These are phyloP conservation scores for Cryphonectria parasitica DNA, from an alignment of 2,329 filamentous ascomycete genomes.

Conservation along the genomic window DNA sequence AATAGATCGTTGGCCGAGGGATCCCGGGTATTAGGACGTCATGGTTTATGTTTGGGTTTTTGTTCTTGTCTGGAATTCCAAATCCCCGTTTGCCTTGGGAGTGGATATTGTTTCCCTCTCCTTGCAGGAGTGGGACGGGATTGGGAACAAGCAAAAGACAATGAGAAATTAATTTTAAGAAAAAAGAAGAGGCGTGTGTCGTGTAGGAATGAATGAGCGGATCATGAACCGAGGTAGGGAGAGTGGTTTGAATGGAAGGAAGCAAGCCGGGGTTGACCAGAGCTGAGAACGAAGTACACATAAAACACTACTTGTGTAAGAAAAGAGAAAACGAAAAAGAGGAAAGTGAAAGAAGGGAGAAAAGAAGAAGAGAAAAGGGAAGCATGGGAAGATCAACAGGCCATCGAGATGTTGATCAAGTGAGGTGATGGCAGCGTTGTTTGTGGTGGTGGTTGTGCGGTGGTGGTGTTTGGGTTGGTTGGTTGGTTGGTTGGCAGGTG, in stretches of 20 bases:
- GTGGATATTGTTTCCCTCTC: background rate
- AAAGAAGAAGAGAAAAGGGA: too few species aligned
- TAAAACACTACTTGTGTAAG: background rate
- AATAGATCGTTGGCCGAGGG: conserved; percentile 2
- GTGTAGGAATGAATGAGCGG: background rate
- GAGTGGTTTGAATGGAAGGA: background rate
- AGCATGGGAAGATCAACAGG: conserved; percentile 22
- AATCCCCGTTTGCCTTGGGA: background rate
- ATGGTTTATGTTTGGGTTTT: conserved; percentile 6
- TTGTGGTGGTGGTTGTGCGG: background rate
- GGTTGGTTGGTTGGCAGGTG: background rate
- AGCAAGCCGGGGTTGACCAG: background rate
- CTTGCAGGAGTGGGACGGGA: background rate
- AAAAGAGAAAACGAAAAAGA: background rate
- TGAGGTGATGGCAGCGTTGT: background rate
- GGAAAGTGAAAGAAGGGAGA: background rate
- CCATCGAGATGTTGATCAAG: conserved; percentile 6
- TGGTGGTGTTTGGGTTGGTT: background rate
- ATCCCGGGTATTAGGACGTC: conserved; percentile 12
- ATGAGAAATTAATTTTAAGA: background rate
- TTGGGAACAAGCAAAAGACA: background rate
- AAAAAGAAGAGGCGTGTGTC: background rate
- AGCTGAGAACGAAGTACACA: background rate
- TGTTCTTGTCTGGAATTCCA: background rate
- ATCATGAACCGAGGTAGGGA: background rate